These are phyloP conservation scores for Xylaria sp. DNA, from an alignment of 2,329 filamentous ascomycete species.

Conservation along the genomic window DNA sequence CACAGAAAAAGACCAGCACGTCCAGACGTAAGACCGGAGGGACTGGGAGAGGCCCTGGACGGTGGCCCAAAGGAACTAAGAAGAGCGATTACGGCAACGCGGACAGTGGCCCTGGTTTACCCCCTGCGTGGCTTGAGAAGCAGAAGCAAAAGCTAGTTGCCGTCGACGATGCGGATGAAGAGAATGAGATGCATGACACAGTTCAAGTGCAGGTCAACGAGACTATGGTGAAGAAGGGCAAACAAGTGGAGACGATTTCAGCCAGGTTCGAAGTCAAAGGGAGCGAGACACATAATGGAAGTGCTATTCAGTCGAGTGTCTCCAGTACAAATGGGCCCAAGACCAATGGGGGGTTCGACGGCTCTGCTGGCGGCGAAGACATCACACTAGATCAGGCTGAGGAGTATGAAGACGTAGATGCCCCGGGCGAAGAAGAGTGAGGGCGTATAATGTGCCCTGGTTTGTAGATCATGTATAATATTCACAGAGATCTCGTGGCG, in stretches of 20 bases:
- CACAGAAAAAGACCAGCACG: slow-evolving; percentile 56
- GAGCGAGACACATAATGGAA: slow-evolving; percentile 23
- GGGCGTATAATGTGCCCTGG: slow-evolving; percentile 9
- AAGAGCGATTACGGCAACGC: slow-evolving; percentile 76
- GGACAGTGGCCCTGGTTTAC: slow-evolving; percentile 71
- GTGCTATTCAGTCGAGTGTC: slow-evolving; percentile 20
- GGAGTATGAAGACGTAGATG: slow-evolving; percentile 33
- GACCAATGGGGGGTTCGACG: slow-evolving; percentile 25
- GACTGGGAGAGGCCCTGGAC: slow-evolving; percentile 71
- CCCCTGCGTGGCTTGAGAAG: slow-evolving; percentile 64
- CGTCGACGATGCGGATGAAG: slow-evolving; percentile 40
- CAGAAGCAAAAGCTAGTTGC: slow-evolving; percentile 38
- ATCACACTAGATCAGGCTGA: slow-evolving; percentile 27
- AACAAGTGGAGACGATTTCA: slow-evolving; percentile 43
- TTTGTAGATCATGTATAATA: slow-evolving; percentile 33
- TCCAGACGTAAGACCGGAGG: slow-evolving; percentile 69
- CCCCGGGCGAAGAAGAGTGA: slow-evolving; percentile 34
- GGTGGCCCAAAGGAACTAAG: slow-evolving; percentile 76
- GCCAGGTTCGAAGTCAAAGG: slow-evolving; percentile 41
- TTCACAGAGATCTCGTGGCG: slow-evolving; percentile 11
- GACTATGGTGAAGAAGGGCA: slow-evolving; percentile 48
- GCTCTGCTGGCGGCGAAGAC: slow-evolving; percentile 31
- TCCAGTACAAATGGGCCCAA: slow-evolving; percentile 26
- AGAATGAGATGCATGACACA: slow-evolving; percentile 48
- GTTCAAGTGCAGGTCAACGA: slow-evolving; percentile 55